Base-by-base conservation (phyloP, 2,329 filamentous ascomycete species). In the Fusarium sp. region DNA sequence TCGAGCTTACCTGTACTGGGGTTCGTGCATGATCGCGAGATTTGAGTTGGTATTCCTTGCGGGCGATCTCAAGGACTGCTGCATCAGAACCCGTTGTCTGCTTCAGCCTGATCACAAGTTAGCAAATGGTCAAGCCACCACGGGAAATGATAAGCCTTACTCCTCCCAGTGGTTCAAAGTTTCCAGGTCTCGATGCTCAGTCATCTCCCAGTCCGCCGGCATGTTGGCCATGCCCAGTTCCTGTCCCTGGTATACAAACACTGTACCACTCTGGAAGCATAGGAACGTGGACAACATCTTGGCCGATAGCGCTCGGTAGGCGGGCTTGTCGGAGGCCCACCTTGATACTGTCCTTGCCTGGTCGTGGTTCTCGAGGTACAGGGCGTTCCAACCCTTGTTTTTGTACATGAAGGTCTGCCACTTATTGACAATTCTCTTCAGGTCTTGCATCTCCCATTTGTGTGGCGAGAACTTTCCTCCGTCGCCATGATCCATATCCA, bases 331-430 rank as follows among this genome's bases (percentile, higher is more conserved):
- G 89, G 6, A 66, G 4, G 69, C 66, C 60, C 64, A 80, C n/a
- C 89, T 39, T 88, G 87, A 88, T 10, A 91, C 81, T 5, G 86
- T 87, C 2, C 90, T 84, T 6, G 86, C 85, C 65, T 90, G 86
- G 77, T 92, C 90, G 78, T 92, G 90, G 74, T 92, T 92, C 76
- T 92, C 90, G 62, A 88, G 84, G 76, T 91, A 92, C 0, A 87
- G 84, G 1, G 89, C 90, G 1, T 87, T 89, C 89, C 89, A 90
- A 11, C 84, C 86, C 60, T 86, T 85, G 20, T 81, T 84, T 57
- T 81, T 82, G 48, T 83, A 78, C 68, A 85, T 84, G 22, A 76
- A 66, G 0, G 78, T 80, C 79, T 88, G 86, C 81, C 84, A 86
- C 66, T 82, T 85, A 32, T 79, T 73, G 30, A 87, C 59, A 22